These are phyloP conservation scores for Sutorius australiensis DNA, from an alignment of 768 basidiomycete genomes.

Conservation along the genomic window DNA sequence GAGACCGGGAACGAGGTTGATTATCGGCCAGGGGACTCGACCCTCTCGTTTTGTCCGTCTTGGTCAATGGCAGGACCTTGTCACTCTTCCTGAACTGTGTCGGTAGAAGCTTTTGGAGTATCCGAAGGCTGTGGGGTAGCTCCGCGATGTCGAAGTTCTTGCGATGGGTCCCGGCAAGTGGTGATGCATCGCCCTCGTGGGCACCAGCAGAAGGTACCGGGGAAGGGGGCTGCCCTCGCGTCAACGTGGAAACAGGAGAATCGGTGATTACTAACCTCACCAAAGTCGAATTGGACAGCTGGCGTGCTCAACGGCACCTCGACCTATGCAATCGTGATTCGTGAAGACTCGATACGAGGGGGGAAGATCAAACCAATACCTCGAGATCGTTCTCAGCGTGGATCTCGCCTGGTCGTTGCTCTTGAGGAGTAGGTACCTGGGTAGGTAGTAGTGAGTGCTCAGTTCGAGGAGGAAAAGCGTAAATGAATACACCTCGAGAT, in stretches of 20 bases:
- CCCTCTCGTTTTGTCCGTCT: background rate
- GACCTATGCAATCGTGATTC: background rate
- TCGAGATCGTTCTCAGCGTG: too few species aligned
- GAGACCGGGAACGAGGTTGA: background rate
- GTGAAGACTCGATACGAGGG: too few species aligned
- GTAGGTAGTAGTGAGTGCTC: background rate
- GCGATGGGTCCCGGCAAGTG: too few species aligned
- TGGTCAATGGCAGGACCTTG: background rate
- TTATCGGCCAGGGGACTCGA: too few species aligned
- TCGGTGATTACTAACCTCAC: background rate
- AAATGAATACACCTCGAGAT: background rate
- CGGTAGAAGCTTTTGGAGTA: background rate
- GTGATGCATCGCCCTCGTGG: too few species aligned
- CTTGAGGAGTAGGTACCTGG: too few species aligned
- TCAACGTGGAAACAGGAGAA: background rate
- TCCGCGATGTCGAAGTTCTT: too few species aligned
- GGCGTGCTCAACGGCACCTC: background rate
- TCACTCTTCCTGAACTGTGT: too few species aligned
- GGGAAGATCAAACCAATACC: too few species aligned
- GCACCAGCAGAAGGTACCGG: background rate
- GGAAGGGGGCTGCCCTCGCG: background rate
- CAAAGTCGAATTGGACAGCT: background rate
- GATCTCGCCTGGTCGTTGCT: too few species aligned
- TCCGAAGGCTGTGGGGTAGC: too few species aligned
- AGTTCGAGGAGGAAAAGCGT: too few species aligned